Conservation (phyloP, 441 rosid species). For the Flueggea neowawraea region DNA sequence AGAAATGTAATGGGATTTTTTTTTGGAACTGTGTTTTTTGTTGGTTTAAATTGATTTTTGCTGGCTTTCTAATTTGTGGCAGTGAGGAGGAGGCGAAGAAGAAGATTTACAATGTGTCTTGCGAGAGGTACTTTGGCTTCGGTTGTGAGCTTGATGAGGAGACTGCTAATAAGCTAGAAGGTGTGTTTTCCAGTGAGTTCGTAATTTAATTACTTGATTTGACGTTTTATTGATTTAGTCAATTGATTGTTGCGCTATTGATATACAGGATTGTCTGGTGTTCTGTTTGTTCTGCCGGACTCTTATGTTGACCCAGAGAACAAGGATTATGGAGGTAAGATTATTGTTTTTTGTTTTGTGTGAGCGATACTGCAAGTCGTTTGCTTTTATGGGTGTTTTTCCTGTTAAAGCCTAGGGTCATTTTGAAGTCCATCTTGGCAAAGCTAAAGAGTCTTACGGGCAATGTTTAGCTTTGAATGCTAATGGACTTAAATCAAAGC, state of each 20-base stretch:
- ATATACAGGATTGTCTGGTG: conserved; percentile 75
- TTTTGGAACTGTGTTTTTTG: not conserved
- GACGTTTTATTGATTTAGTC: not conserved
- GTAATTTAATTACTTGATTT: not conserved
- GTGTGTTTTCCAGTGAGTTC: conserved; percentile 19
- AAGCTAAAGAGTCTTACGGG: conserved; percentile 18
- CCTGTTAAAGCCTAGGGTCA: not conserved
- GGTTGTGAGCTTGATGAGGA: conserved; percentile 98
- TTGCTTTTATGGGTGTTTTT: not conserved
- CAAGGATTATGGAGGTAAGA: conserved; percentile 92
- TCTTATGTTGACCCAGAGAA: conserved; percentile 87
- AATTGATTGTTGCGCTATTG: not conserved
- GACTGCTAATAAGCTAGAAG: conserved; percentile 90
- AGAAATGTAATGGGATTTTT: no score
- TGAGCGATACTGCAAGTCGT: not conserved
- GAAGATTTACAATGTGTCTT: conserved; percentile 87
- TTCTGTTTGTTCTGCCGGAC: conserved; percentile 87
- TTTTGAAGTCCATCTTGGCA: conserved; percentile 35
- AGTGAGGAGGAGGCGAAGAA: conserved; percentile 93
- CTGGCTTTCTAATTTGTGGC: not conserved
- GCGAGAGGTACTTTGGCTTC: conserved; percentile 93
- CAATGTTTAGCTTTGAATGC: conserved; percentile 61
- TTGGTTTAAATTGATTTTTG: not conserved
- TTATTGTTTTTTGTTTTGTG: conserved; percentile 1
- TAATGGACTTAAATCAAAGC: conserved; percentile 38